Conservation (phyloP, 2,329 filamentous ascomycete genomes). For the Fusarium sp. region DNA sequence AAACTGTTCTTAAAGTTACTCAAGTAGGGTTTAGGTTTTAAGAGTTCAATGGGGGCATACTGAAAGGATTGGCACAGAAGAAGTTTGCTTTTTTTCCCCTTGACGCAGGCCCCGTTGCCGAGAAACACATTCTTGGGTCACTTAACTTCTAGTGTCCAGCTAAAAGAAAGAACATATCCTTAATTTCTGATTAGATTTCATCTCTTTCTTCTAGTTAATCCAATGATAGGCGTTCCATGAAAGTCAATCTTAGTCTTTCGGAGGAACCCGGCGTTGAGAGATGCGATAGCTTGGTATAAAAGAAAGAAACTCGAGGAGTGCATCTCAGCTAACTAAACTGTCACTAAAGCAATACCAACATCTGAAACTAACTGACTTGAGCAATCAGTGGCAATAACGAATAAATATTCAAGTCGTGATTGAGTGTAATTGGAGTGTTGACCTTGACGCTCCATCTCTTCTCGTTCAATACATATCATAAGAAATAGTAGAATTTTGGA, state of each 20-base stretch:
- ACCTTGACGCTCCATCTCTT: too few relatives aligned
- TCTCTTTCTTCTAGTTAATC: conserved; percentile 8
- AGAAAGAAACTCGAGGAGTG: neutral
- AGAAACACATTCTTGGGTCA: conserved; percentile 42
- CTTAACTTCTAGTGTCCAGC: conserved; percentile 41
- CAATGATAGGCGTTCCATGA: neutral
- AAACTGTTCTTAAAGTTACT: conserved; percentile 19
- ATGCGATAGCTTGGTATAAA: neutral
- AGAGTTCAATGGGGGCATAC: neutral
- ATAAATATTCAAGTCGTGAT: too few relatives aligned
- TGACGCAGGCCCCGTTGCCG: conserved; percentile 37
- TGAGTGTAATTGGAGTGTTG: too few relatives aligned
- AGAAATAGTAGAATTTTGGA: too few relatives aligned
- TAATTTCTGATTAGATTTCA: conserved; percentile 30
- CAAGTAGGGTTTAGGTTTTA: conserved; percentile 3
- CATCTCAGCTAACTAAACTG: too few relatives aligned
- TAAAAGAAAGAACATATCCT: conserved; percentile 34
- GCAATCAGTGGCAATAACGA: too few relatives aligned
- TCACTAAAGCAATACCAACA: neutral
- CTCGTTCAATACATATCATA: too few relatives aligned
- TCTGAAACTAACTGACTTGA: too few relatives aligned
- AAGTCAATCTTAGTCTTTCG: neutral
- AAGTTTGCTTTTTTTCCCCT: conserved; percentile 35
- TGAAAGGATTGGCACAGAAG: neutral
- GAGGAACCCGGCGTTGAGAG: neutral